These are phyloP conservation scores for Coccomyxa sp. DNA, from an alignment of 139 green algal species.

Conservation along the genomic window DNA sequence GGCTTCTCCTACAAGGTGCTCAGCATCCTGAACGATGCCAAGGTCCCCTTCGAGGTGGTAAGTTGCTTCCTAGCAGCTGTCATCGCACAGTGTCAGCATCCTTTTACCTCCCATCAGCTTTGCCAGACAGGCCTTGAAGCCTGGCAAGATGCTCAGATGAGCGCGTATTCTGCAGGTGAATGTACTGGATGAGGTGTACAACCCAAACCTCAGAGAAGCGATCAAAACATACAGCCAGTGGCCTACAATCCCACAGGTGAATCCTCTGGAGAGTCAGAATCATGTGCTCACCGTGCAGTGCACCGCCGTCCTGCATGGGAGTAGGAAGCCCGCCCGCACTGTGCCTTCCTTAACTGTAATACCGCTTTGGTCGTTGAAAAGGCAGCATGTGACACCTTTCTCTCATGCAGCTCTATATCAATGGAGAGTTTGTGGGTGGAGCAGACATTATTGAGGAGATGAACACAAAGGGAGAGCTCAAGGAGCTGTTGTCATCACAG, in stretches of 20 bases:
- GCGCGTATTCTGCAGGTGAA: slow-evolving; percentile 73
- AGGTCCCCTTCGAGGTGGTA: slow-evolving; percentile 57
- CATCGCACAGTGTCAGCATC: too few relatives aligned
- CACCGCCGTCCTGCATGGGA: too few relatives aligned
- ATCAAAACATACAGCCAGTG: slow-evolving; percentile 93
- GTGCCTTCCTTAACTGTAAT: neutral
- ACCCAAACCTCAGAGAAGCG: slow-evolving; percentile 81
- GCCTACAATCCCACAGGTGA: slow-evolving; percentile 93
- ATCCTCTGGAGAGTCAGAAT: too few relatives aligned
- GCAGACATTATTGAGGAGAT: slow-evolving; percentile 89
- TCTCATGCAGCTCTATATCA: slow-evolving; percentile 72
- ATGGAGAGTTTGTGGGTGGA: slow-evolving; percentile 91
- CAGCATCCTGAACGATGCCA: slow-evolving; percentile 63
- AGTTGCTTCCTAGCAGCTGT: too few relatives aligned
- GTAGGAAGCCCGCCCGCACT: neutral
- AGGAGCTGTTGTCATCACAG: slow-evolving; percentile 2
- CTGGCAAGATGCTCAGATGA: too few relatives aligned
- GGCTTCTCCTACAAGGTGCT: slow-evolving; percentile 87
- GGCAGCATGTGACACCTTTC: neutral
- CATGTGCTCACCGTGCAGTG: too few relatives aligned
- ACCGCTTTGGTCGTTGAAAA: too few relatives aligned
- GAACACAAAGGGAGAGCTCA: slow-evolving; percentile 55
- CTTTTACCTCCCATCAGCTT: too few relatives aligned
- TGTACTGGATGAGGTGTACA: slow-evolving; percentile 89
- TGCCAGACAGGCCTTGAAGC: too few relatives aligned